Evolutionary conservation across 306 rosid species (phyloP), one percentile per base, ranked within the genome.

Genomic region (Rosa multiflora): DNA sequence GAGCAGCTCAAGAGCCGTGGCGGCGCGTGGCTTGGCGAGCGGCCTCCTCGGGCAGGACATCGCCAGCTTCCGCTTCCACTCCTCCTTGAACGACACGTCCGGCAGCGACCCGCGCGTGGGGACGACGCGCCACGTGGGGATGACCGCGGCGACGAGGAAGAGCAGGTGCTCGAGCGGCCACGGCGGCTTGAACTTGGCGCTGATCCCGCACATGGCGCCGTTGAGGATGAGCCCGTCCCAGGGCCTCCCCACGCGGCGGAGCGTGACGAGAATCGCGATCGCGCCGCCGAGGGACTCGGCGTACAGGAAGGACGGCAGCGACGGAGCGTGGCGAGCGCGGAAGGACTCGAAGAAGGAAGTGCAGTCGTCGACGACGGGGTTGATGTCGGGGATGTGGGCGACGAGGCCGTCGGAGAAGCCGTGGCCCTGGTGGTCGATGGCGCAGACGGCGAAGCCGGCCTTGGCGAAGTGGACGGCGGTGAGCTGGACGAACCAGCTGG

Each of bases 271-370:
- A 0, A 93, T 90, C 13, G 99, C 95, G 55, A 95, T 90, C 0
- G 99, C 98, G 35, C 98, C 99, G 70, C 99, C 99, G 20, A 95
- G 97, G 11, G 99, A 95, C 70, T 95, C 98, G 43, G 99, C 55
- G 84, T 95, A 95, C 58, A 95, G 90, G 68, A 93, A 93, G 8
- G 94, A 82, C 29, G 99, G 99, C 0, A 88, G 76, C 0, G 90
- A 74, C 1, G 91, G 83, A 29, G 92, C 72, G 82, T 81, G 85
- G 15, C 88, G 90, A 0, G 86, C 83, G 0, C 96, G 93, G 84
- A 95, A 95, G 4, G 83, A 29, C 18, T 85, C 74, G 83, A 95
- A 95, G 93, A 93, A 90, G 29, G 86, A 1, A 73, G 90, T 63
- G 78, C 99, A 95, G 85, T 95, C 97, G 59, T 91, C 96, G 58